A percentile compares a stretch with the other conserved stretches of the same genome.
phyloP scores from a whole-genome alignment of 352 stramenopile species.

The Globisporangium rhizosaccharum region DNA sequence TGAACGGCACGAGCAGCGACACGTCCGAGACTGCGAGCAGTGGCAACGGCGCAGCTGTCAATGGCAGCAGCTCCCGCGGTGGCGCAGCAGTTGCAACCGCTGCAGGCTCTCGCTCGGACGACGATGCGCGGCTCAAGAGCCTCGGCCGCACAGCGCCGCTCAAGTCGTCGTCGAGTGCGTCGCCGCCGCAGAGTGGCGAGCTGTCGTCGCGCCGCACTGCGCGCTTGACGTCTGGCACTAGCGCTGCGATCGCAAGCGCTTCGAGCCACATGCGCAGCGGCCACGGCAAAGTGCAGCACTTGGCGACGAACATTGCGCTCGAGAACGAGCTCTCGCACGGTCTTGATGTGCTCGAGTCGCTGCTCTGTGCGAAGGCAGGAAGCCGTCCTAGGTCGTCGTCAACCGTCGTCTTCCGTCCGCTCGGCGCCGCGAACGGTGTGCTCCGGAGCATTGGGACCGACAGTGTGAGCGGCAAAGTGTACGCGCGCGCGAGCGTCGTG shows the following conservation, averaged over 20 bases:
- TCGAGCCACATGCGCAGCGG: conserved; percentile 19
- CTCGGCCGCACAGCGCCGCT: conserved; percentile 1
- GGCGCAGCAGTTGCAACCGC: no score
- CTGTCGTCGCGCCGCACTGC: background rate
- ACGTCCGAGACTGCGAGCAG: no score
- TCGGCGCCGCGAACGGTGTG: conserved; percentile 49
- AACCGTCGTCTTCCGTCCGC: conserved; percentile 51
- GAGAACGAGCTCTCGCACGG: conserved; percentile 70
- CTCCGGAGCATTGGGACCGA: conserved; percentile 54
- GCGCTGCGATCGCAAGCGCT: conserved; percentile 20
- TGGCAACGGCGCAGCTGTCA: no score
- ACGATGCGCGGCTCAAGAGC: background rate
- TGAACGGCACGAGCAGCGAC: conserved; percentile 3
- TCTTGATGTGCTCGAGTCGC: conserved; percentile 55
- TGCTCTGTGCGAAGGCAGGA: conserved; percentile 30
- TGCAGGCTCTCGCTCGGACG: background rate
- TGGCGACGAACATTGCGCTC: conserved; percentile 64
- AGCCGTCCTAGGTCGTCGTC: background rate
- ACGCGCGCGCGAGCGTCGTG: conserved; percentile 58
- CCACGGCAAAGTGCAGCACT: conserved; percentile 41
- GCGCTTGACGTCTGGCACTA: conserved; percentile 5
- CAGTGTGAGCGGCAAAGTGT: conserved; percentile 27
- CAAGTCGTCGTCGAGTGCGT: conserved; percentile 1
- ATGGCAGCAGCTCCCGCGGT: no score
- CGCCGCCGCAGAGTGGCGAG: background rate